Evolutionary conservation across 2,329 filamentous ascomycete species (phyloP).

Genomic region (Neocucurbitaria cava): DNA sequence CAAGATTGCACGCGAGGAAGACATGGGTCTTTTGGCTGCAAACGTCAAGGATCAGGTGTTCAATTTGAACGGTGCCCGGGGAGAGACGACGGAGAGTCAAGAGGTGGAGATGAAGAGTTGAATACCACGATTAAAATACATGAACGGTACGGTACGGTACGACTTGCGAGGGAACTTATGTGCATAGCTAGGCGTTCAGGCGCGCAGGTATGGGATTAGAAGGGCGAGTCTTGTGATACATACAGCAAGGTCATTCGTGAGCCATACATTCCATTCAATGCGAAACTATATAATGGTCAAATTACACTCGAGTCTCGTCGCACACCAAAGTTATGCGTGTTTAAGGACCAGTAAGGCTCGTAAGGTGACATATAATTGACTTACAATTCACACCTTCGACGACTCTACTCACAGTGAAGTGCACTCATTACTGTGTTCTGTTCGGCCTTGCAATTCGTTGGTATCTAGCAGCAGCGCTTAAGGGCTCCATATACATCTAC

Average conservation of each 20-base stretch:
- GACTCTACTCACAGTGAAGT: background rate
- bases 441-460: background rate
- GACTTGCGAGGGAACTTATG: background rate
- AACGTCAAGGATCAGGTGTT: conserved; percentile 71
- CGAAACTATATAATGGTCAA: too few species aligned
- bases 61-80: conserved; percentile 16
- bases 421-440: background rate
- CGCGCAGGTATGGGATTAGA: background rate
- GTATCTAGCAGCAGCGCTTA: background rate
- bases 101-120: conserved; percentile 44
- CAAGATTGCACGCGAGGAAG: conserved; percentile 67
- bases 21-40: conserved; percentile 67
- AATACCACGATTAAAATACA: too few species aligned
- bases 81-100: conserved; percentile 13
- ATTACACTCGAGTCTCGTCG: too few species aligned
- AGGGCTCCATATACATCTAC: too few species aligned
- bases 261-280: too few species aligned
- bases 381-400: background rate
- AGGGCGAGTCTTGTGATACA: background rate
- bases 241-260: too few species aligned
- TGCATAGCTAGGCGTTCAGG: conserved; percentile 10
- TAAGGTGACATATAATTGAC: too few species aligned
- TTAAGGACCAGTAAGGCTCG: too few species aligned
- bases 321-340: too few species aligned
- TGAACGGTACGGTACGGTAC: background rate